Evolutionary conservation across 1,284 basidiomycete species (phyloP), one percentile per base, ranked within the genome.

Genomic region (Leccinum pseudoinsigne): DNA sequence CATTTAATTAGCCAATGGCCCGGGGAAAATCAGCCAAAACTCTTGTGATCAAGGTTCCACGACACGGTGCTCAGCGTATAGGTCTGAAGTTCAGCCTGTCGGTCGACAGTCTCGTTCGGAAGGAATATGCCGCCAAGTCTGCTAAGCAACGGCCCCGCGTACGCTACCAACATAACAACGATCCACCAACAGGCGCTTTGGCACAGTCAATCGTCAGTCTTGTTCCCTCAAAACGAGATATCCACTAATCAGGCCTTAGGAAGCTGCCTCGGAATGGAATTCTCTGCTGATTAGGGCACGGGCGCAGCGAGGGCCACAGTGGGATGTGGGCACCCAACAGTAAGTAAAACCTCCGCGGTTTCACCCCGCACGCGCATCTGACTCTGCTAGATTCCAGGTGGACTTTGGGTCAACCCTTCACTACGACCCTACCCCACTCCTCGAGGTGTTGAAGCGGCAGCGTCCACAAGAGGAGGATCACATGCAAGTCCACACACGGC

Each of bases 241-340:
- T 56, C 55, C 12, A 50, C 61, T 66, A 50, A 68, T 62, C 8
- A 8, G 18, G 60, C 14, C 45, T 23, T 61, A 92, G 90, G 90
- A 92, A 72, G 86, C 84, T 71, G 89, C 91, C 14, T 92, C 90
- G 4, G 89, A 92, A 67, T 93, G 91, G 91, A 93, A 93, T 68
- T 92, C 91, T 0, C 70, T 92, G 57, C 78, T 93, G 55, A 83
- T 86, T 64, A 89, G 86, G 42, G 91, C 91, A 5, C 84, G 92
- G 45, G 92, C 91, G 9, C 85, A 88, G 64, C 81, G 91, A 65
- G 91, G 92, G 0, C 91, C 91, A 5, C 92, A 92, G 68, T 93
- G 91, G 91, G 91, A 93, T 73, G 81, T 93, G 42, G 89, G 89
- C 23, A 92, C 91, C 21, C 91, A 93, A 74, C 86, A 89, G 92